Percentiles rank a stretch among this genome's conserved stretches.
These are phyloP conservation scores for Zygotorulaspora mrakii DNA, from an alignment of 1,139 yeast species.

Conservation along the genomic window DNA sequence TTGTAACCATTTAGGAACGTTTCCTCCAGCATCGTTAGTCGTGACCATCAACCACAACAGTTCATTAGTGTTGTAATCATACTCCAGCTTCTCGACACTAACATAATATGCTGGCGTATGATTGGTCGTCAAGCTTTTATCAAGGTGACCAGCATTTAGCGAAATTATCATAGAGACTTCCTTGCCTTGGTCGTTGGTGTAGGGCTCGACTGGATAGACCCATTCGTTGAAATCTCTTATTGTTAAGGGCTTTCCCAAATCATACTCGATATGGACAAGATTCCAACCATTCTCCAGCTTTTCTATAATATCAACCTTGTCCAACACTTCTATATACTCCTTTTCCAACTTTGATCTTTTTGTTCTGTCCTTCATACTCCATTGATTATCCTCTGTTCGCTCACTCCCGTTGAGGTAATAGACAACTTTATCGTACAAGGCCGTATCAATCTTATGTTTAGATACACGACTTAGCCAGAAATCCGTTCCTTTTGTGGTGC, in stretches of 20 bases:
- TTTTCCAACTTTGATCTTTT: constrained; percentile 34
- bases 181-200: constrained; percentile 7
- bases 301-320: constrained; percentile 20
- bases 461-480: constrained; percentile 49
- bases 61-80: constrained; percentile 39
- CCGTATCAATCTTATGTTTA: constrained; percentile 38
- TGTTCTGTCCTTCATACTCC: constrained; percentile 26
- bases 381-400: constrained; percentile 14
- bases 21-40: constrained; percentile 61
- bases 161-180: constrained; percentile 51
- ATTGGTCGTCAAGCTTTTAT: constrained; percentile 22
- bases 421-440: constrained; percentile 41
- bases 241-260: constrained; percentile 37
- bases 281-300: constrained; percentile 28
- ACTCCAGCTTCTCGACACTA: constrained; percentile 54
- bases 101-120: constrained; percentile 49
- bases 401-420: constrained; percentile 35
- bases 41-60: constrained; percentile 58
- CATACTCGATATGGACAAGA: constrained; percentile 34
- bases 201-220: constrained; percentile 44
- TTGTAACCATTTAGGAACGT: constrained; percentile 61
- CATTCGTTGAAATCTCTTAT: constrained; percentile 58
- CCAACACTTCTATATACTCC: constrained; percentile 35
- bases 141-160: constrained; percentile 42
- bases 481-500: constrained; percentile 38